phyloP scores from a whole-genome alignment of 257 asterid species.

The Primulina tabacum region DNA sequence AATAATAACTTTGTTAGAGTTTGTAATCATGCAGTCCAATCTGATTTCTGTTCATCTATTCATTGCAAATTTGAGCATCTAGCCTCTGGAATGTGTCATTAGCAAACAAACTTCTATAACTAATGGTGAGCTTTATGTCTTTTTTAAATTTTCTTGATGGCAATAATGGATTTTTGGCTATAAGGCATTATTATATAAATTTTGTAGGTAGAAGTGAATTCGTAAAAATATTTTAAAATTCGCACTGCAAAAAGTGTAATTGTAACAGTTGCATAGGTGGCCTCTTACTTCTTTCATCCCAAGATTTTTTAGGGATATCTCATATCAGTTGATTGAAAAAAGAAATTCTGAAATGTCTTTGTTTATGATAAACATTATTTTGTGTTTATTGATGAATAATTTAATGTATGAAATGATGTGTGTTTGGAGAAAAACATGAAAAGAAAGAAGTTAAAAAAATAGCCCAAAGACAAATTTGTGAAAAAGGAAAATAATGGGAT shows the following conservation, averaged over 20 bases:
- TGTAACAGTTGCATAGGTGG: neutral
- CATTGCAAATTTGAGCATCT: neutral
- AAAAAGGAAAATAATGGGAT: neutral
- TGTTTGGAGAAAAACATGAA: neutral
- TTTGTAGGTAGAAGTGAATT: neutral
- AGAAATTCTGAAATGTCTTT: neutral
- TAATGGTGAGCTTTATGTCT: neutral
- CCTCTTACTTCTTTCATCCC: neutral
- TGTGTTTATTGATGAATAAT: neutral
- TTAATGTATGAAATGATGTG: neutral
- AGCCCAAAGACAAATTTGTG: neutral
- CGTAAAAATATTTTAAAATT: too few species aligned
- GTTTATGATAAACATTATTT: neutral
- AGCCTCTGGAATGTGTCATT: neutral
- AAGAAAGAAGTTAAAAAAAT: neutral
- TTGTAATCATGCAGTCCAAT: neutral
- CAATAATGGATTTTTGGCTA: neutral
- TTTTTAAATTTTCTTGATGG: neutral
- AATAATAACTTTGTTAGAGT: neutral
- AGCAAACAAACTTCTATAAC: neutral
- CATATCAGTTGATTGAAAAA: too few species aligned
- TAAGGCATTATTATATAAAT: neutral
- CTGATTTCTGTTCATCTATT: constrained; percentile 6
- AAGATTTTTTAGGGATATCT: neutral
- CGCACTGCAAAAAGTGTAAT: neutral